Evolutionary conservation across 75 land plant genomes (phyloP).

Genomic region (Picea sitchensis): DNA sequence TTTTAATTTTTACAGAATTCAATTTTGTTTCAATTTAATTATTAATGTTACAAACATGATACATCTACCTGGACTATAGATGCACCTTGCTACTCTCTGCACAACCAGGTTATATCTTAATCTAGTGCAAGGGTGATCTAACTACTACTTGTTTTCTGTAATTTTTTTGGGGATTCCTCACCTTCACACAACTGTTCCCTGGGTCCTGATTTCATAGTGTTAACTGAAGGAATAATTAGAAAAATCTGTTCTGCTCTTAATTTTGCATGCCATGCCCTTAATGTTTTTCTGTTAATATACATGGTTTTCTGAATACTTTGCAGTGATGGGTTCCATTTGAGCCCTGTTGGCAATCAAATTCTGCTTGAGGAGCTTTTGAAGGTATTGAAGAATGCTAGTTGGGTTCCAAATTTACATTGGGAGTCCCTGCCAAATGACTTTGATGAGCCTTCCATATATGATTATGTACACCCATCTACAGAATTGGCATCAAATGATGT

Average conservation of each 20-base stretch:
- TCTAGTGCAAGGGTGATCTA: not conserved
- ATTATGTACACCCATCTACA: conserved; percentile 32
- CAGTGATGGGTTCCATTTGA: conserved; percentile 57
- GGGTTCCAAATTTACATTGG: conserved; percentile 35
- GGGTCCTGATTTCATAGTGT: not conserved
- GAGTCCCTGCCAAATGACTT: conserved; percentile 33
- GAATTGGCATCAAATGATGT: conserved; percentile 12
- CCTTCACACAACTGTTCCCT: not conserved
- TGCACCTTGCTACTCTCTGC: not conserved
- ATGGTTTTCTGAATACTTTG: not conserved
- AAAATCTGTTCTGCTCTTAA: not conserved
- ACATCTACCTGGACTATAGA: too few species aligned
- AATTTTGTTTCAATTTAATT: too few species aligned
- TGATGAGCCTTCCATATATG: conserved; percentile 24
- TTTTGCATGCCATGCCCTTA: not conserved
- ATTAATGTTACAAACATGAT: too few species aligned
- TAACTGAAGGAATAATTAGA: not conserved
- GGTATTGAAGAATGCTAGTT: conserved; percentile 27
- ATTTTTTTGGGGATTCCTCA: not conserved
- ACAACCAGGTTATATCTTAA: not conserved
- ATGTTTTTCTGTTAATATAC: not conserved
- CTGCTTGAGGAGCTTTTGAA: conserved; percentile 38
- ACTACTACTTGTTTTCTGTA: not conserved
- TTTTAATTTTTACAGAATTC: too few species aligned
- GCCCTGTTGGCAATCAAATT: conserved; percentile 34